phyloP scores from a whole-genome alignment of 345 rosid species.

The Gossypium arboreum region DNA sequence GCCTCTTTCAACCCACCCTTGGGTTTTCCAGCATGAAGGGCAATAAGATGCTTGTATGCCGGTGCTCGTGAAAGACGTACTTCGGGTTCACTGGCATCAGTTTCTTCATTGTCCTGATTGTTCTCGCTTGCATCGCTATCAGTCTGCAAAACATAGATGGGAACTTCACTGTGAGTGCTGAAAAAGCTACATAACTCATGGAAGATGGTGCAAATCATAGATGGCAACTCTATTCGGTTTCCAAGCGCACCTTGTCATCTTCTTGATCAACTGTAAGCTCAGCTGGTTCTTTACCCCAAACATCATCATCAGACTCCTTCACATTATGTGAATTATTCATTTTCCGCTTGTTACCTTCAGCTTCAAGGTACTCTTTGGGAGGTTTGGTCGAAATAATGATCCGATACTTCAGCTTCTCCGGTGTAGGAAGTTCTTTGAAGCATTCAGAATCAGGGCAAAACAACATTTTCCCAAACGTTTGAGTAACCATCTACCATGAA shows the following conservation, averaged over 20 bases:
- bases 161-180: not conserved
- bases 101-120: not conserved
- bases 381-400: conserved; percentile 66
- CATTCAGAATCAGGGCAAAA: conserved; percentile 41
- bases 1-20: conserved; percentile 45
- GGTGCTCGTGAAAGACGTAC: conserved; percentile 5
- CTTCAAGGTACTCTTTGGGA: conserved; percentile 41
- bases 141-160: conserved; percentile 2
- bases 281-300: conserved; percentile 25
- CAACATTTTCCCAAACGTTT: conserved; percentile 51
- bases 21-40: conserved; percentile 57
- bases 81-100: not conserved
- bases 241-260: conserved; percentile 3
- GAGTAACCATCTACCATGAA: conserved; percentile 47
- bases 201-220: not conserved
- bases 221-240: not conserved
- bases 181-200: not conserved
- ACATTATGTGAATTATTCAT: conserved; percentile 26
- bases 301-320: conserved; percentile 47
- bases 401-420: conserved; percentile 54
- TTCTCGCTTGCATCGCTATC: not conserved
- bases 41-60: conserved; percentile 46
- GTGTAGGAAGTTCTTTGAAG: conserved; percentile 61
- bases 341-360: conserved; percentile 21
- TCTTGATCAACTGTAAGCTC: not conserved